Percentiles rank a stretch among this genome's conserved stretches.
Conservation (phyloP, 768 basidiomycete genomes). For the Pleurotus citrinopileatus region DNA sequence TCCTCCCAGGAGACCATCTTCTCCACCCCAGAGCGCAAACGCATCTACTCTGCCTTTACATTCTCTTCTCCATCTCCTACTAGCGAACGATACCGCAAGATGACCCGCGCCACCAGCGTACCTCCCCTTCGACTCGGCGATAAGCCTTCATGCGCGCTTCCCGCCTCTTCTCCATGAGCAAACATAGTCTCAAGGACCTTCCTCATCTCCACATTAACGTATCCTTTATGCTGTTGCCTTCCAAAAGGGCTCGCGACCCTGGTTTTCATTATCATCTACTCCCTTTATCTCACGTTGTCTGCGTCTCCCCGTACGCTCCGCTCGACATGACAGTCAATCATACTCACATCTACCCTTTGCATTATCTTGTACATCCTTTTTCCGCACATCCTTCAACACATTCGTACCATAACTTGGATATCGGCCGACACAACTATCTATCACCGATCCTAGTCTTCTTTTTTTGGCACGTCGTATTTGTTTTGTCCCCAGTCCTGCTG, state of each 20-base stretch:
- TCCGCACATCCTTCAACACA: too few species aligned
- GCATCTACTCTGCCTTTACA: constrained; percentile 72
- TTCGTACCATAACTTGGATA: too few species aligned
- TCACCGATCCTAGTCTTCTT: background rate
- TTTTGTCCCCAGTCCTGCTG: constrained; percentile 2
- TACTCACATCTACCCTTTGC: background rate
- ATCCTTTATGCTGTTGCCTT: background rate
- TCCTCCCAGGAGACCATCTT: constrained; percentile 37
- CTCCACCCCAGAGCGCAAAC: constrained; percentile 72
- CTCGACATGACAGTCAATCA: background rate
- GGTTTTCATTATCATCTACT: background rate
- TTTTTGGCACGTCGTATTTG: background rate
- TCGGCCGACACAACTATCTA: background rate
- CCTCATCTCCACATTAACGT: background rate
- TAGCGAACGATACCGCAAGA: constrained; percentile 49
- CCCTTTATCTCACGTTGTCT: background rate
- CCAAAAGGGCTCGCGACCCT: background rate
- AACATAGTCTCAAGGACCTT: background rate
- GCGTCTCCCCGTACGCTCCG: background rate
- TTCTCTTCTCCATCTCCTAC: constrained; percentile 73
- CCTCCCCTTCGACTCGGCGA: constrained; percentile 8
- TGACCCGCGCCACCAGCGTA: constrained; percentile 29
- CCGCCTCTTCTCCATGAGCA: constrained; percentile 6
- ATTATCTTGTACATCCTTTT: background rate
- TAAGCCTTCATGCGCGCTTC: constrained; percentile 2